These are phyloP conservation scores for Alternaria sp. DNA, from an alignment of 2,329 filamentous ascomycete genomes.

Conservation along the genomic window DNA sequence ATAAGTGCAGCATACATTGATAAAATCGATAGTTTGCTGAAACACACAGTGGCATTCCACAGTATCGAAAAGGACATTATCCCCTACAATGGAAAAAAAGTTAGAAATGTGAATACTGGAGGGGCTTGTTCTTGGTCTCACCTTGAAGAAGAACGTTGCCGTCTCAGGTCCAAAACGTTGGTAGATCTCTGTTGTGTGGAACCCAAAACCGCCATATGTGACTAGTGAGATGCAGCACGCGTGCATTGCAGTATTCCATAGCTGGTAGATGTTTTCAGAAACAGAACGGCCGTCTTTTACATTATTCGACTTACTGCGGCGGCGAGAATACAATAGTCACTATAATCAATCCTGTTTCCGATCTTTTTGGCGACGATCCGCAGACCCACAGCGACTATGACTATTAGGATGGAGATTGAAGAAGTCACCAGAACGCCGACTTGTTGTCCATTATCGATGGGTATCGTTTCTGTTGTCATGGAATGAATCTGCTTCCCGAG, in stretches of 20 bases:
- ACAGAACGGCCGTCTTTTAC: neutral
- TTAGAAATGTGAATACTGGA: no score
- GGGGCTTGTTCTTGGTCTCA: no score
- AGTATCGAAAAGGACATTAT: no score
- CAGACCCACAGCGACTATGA: slow-evolving; percentile 15
- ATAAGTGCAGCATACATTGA: no score
- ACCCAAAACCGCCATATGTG: slow-evolving; percentile 31
- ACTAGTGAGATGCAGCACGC: slow-evolving; percentile 25
- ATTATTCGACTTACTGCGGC: slow-evolving; percentile 1
- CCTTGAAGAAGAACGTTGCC: no score
- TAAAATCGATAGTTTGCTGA: no score
- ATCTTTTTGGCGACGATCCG: slow-evolving; percentile 19
- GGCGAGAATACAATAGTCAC: slow-evolving; percentile 24
- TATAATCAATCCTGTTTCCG: slow-evolving; percentile 17
- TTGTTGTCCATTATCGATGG: no score
- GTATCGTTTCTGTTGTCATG: no score
- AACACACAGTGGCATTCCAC: no score
- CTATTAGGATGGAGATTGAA: slow-evolving; percentile 21
- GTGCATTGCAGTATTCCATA: slow-evolving; percentile 29
- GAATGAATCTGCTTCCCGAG: no score
- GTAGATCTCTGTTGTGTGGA: slow-evolving; percentile 25
- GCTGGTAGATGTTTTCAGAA: slow-evolving; percentile 5
- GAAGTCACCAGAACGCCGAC: neutral
- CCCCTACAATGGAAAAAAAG: no score
- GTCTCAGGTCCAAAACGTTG: slow-evolving; percentile 11